Evolutionary conservation across 2,329 filamentous ascomycete species (phyloP).

Genomic region (Cercospora sp.): DNA sequence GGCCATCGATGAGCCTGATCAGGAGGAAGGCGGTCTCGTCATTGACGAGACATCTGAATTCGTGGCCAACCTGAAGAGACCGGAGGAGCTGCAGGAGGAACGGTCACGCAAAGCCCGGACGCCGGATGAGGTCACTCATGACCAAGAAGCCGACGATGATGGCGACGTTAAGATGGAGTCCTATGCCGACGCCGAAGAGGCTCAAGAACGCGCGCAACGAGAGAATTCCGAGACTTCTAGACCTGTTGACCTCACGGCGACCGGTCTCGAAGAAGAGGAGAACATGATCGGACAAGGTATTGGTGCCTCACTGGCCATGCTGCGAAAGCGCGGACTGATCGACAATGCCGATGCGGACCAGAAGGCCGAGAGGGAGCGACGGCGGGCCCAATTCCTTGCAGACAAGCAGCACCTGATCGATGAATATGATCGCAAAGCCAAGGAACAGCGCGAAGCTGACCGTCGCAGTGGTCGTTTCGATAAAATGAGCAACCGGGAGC

Average conservation of each 20-base stretch:
- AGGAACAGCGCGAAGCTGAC: constrained; percentile 83
- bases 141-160: constrained; percentile 50
- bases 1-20: constrained; percentile 61
- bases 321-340: constrained; percentile 82
- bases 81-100: constrained; percentile 52
- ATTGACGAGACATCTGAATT: constrained; percentile 97
- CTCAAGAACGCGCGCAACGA: constrained; percentile 46
- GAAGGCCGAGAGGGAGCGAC: constrained; percentile 55
- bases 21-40: constrained; percentile 68
- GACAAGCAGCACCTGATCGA: constrained; percentile 76
- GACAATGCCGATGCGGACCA: constrained; percentile 60
- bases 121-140: constrained; percentile 27
- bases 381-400: constrained; percentile 74
- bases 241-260: constrained; percentile 58
- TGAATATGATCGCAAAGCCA: constrained; percentile 77
- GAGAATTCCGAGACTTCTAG: constrained; percentile 47
- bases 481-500: constrained; percentile 85
- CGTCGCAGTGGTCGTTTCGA: constrained; percentile 78
- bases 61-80: constrained; percentile 77
- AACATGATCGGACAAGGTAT: constrained; percentile 71
- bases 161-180: constrained; percentile 44
- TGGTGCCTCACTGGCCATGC: constrained; percentile 76
- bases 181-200: constrained; percentile 47
- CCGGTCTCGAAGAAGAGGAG: constrained; percentile 82
- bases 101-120: constrained; percentile 47